Conservation (phyloP, 192 early-diverging fungal genomes). For the Rhizoclosmatium sp. region DNA sequence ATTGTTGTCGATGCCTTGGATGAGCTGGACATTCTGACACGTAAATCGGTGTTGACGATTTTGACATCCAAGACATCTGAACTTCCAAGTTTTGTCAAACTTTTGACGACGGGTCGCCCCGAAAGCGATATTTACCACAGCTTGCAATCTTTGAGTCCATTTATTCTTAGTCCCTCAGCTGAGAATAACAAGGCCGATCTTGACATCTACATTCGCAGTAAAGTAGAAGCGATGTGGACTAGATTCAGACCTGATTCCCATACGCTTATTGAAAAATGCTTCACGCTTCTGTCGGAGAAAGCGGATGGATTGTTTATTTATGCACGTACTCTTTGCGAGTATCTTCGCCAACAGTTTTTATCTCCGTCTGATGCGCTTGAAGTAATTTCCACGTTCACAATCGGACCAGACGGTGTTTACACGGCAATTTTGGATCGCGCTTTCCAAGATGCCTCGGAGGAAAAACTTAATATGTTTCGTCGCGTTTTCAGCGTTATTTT, state of each 20-base stretch:
- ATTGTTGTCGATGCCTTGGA: constrained; percentile 40
- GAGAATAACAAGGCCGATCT: constrained; percentile 13
- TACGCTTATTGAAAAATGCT: no score
- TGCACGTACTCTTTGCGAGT: constrained; percentile 5
- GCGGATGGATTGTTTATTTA: constrained; percentile 9
- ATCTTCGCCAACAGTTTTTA: neutral
- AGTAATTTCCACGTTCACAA: neutral
- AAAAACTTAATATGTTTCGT: neutral
- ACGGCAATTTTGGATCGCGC: constrained; percentile 4
- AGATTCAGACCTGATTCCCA: no score
- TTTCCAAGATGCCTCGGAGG: neutral
- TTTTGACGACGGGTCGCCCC: constrained; percentile 33
- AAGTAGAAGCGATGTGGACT: neutral
- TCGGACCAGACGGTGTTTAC: constrained; percentile 16
- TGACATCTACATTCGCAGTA: neutral
- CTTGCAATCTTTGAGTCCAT: neutral
- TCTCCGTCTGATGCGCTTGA: neutral
- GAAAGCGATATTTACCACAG: constrained; percentile 36
- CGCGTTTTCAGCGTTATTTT: constrained; percentile 7
- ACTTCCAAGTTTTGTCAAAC: constrained; percentile 26
- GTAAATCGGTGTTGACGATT: constrained; percentile 14
- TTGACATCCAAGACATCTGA: neutral
- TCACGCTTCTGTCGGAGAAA: no score
- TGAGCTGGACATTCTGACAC: constrained; percentile 10
- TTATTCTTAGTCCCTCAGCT: constrained; percentile 12